Base-by-base conservation (phyloP, 768 basidiomycete species). In the Boletus bicolor region DNA sequence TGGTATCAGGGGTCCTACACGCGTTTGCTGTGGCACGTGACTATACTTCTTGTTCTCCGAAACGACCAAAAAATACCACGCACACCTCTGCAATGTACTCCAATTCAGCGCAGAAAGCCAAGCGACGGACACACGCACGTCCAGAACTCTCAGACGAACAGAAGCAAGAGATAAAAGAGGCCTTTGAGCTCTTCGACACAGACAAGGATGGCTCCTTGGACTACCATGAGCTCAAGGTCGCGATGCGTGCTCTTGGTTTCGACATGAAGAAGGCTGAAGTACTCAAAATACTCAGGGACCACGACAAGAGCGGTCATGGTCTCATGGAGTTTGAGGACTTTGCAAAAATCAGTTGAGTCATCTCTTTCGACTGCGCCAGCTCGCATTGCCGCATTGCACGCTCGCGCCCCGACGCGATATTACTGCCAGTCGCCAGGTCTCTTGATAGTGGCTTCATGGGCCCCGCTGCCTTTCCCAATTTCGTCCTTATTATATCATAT, bases 191-290 rank as follows among this genome's bases (percentile, higher is more conserved):
- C 52, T 99, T 99, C 69, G 97, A 99, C 75, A 91, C 94, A 44
- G 97, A 99, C 81, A 97, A 98, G 78, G 97, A 99, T 68, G 92
- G 92, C 35, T 85, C 82, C 49, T 79, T 98, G 54, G 97, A 98
- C 75, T 98, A 98, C 74, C 97, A 99, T 75, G 97, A 99, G 70
- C 82, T 98, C 65, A 99, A 98, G 73, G 97, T 99, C 66, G 94
- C 96, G 49, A 95, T 99, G 92, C 83, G 97, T 44, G 97, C 97
- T 1, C 76, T 99, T 55, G 97, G 97, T 1, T 98, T 98, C 70
- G 97, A 98, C 71, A 71, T 97, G 76, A 98, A 98, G 79, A 99
- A 98, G 76, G 93, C 93, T 0, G 97, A 99, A 72, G 95, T 99
- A 42, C 76, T 99, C 63, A 98, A 98, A 72, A 80, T 98, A 30